phyloP scores from a whole-genome alignment of 2,329 filamentous ascomycete species.

The Trichophyton rubrum region DNA sequence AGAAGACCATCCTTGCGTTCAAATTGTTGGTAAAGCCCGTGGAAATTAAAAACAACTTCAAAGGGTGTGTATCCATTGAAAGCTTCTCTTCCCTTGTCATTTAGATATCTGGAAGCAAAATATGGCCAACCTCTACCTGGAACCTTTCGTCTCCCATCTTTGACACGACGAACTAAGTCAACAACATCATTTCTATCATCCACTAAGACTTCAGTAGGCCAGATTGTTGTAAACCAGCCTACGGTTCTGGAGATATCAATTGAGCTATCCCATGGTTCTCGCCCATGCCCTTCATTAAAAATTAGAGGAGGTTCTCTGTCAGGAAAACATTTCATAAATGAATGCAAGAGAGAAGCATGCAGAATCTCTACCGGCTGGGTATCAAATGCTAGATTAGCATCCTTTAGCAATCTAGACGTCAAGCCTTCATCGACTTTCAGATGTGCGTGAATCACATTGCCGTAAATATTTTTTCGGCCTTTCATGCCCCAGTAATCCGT shows the following conservation, averaged over 20 bases:
- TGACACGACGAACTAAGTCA: conserved; percentile 26
- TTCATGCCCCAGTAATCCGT: conserved; percentile 7
- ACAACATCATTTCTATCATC: conserved; percentile 19
- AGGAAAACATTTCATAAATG: conserved; percentile 33
- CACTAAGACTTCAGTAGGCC: conserved; percentile 29
- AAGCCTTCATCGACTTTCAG: neutral
- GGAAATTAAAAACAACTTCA: conserved; percentile 34
- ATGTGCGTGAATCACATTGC: neutral
- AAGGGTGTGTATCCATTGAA: conserved; percentile 29
- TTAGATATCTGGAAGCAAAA: conserved; percentile 25
- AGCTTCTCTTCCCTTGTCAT: conserved; percentile 20
- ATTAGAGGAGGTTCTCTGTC: conserved; percentile 32
- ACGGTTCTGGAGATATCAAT: conserved; percentile 40
- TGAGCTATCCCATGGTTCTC: conserved; percentile 34
- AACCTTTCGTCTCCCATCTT: conserved; percentile 27
- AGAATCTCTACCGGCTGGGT: conserved; percentile 29
- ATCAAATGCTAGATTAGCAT: conserved; percentile 22
- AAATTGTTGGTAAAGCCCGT: conserved; percentile 30
- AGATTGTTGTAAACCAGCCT: conserved; percentile 41
- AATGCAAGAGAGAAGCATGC: conserved; percentile 29
- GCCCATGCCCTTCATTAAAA: conserved; percentile 40
- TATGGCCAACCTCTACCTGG: conserved; percentile 29
- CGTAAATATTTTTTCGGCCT: neutral
- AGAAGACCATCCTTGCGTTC: conserved; percentile 36
- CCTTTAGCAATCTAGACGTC: conserved; percentile 18